These are phyloP conservation scores for Podospora appendiculata DNA, from an alignment of 495 filamentous ascomycete species.

Conservation along the genomic window DNA sequence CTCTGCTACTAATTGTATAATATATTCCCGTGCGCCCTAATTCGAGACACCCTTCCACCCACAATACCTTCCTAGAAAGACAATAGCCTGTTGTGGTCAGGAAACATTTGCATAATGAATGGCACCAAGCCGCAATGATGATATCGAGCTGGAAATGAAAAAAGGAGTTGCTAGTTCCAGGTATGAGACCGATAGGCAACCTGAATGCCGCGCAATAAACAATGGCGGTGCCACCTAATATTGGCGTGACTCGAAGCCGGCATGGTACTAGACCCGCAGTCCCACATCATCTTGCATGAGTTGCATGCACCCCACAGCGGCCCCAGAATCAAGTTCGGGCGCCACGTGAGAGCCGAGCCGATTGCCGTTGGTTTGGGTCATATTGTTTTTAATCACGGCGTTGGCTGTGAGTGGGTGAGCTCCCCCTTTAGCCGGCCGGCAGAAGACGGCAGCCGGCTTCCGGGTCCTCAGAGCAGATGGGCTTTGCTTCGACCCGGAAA, in stretches of 20 bases:
- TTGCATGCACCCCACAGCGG: slow-evolving; percentile 11
- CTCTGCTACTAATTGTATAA: no score
- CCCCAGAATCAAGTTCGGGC: neutral
- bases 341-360: neutral
- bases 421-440: slow-evolving; percentile 14
- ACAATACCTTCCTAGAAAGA: no score
- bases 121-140: no score
- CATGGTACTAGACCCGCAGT: neutral
- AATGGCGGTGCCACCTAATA: no score
- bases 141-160: no score
- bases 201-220: no score
- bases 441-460: slow-evolving; percentile 9
- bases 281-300: neutral
- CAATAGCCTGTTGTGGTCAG: no score
- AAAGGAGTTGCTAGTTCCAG: no score
- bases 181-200: no score
- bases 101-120: no score
- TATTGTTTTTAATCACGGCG: slow-evolving; percentile 5
- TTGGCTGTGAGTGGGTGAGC: slow-evolving; percentile 5
- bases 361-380: slow-evolving; percentile 6
- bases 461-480: slow-evolving; percentile 1
- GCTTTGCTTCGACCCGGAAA: slow-evolving; percentile 6
- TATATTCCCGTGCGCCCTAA: no score
- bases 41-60: no score
- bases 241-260: neutral